Evolutionary conservation across 164 flowering plant species (phyloP), one percentile per base, ranked within the genome.

Genomic region (Euptelea pleiosperma): DNA sequence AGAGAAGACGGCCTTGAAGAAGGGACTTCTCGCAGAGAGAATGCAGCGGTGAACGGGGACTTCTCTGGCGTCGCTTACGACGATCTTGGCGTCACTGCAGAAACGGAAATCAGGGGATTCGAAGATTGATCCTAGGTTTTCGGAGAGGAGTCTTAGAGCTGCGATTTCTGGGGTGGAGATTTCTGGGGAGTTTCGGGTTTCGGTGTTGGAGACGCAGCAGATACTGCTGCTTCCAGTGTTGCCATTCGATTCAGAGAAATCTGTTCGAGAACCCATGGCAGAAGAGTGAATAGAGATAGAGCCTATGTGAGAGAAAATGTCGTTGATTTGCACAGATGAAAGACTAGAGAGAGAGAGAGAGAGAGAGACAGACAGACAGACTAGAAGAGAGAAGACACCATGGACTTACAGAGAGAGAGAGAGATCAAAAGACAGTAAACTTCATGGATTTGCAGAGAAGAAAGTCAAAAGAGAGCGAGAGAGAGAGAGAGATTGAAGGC

Each of bases 31-130:
- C 14, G 85, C 71, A 0, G 85, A 44, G 7, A 89, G 72, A 48
- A 89, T 65, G 65, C 87, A 86, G 12, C 91, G 83, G 72, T 89
- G 96, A 39, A 86, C 75, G 3, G 81, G 67, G 9, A 86, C 58
- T 45, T 82, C 84, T 2, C 66, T 72, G 33, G 73, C 74, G n/a
- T 36, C 65, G 33, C 68, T 25, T 11, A 77, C 63, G 11, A 66
- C 55, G 66, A 90, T 71, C 36, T 54, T 71, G n/a, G 86, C 87
- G 59, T 90, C 97, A 52, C 80, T 22, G 73, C 63, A 89, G 78
- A 46, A 72, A 54, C 63, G 79, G 8, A 59, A 71, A 0, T 63
- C 70, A 16, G 64, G 31, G 31, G 83, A 64, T 11, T 62, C 65
- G 43, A 81, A 74, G 11, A 81, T 45, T 29, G 86, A 70, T 25